phyloP scores from a whole-genome alignment of 495 filamentous ascomycete genomes.

The Xylaria intraflava region DNA sequence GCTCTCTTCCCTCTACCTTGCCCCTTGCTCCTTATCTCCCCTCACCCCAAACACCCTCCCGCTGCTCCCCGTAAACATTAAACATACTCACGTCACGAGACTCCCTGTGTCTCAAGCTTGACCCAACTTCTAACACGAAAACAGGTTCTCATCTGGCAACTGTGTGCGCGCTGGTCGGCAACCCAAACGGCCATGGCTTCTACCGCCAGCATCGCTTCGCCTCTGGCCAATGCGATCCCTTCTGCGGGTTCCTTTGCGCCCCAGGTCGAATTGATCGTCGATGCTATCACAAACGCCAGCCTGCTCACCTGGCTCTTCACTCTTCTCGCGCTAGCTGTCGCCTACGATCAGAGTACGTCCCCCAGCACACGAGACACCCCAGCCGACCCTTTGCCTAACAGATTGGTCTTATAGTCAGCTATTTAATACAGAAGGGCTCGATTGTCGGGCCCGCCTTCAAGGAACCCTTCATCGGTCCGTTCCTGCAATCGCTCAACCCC shows the following conservation, averaged over 20 bases:
- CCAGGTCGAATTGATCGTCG: slow-evolving; percentile 39
- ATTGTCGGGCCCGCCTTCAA: slow-evolving; percentile 82
- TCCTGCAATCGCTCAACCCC: slow-evolving; percentile 85
- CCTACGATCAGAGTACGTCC: slow-evolving; percentile 78
- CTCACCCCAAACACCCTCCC: not conserved
- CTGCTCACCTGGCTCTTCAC: slow-evolving; percentile 59
- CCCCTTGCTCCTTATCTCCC: not conserved
- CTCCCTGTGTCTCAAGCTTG: not conserved
- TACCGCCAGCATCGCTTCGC: slow-evolving; percentile 71
- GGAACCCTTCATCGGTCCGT: slow-evolving; percentile 92
- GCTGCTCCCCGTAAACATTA: not conserved
- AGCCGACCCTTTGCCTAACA: slow-evolving; percentile 16
- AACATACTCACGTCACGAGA: not conserved
- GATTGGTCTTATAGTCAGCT: slow-evolving; percentile 55
- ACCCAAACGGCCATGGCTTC: slow-evolving; percentile 46
- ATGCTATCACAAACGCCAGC: slow-evolving; percentile 46
- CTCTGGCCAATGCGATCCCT: slow-evolving; percentile 59
- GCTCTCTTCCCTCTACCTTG: slow-evolving; percentile 1
- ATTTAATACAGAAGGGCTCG: slow-evolving; percentile 76
- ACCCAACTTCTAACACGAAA: not conserved
- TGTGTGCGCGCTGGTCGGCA: slow-evolving; percentile 5
- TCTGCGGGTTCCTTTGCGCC: slow-evolving; percentile 36
- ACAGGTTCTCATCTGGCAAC: not conserved
- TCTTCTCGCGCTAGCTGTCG: slow-evolving; percentile 59
- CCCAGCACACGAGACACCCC: not conserved